Percentiles rank a stretch among this genome's conserved stretches.
Conservation (phyloP, 352 stramenopile species). For the Pythium graminicola region DNA sequence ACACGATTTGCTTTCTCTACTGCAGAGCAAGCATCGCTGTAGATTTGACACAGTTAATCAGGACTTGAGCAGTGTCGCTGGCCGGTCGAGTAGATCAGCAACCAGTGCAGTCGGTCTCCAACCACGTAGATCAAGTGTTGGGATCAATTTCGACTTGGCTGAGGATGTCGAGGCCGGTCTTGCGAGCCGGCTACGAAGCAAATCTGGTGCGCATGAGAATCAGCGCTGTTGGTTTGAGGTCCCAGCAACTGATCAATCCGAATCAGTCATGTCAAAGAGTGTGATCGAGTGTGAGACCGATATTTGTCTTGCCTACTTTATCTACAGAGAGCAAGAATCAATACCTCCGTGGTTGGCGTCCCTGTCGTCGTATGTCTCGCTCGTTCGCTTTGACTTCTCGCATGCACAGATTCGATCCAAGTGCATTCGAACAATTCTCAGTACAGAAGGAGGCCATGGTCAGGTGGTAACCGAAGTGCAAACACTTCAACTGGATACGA, state of each 20-base stretch:
- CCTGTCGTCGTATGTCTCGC: conserved; percentile 33
- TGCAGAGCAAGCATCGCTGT: conserved; percentile 39
- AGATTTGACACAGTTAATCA: conserved; percentile 45
- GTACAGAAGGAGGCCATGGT: conserved; percentile 21
- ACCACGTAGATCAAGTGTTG: conserved; percentile 15
- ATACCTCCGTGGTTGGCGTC: conserved; percentile 34
- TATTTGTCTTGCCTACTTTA: conserved; percentile 37
- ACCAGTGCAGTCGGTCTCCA: background rate
- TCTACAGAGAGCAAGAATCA: conserved; percentile 32
- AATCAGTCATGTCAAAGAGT: background rate
- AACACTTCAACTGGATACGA: conserved; percentile 35
- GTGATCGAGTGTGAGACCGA: conserved; percentile 38
- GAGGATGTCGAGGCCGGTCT: background rate
- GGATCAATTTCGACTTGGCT: conserved; percentile 1
- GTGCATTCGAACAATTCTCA: conserved; percentile 28
- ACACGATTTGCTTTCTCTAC: conserved; percentile 28
- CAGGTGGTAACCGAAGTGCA: conserved; percentile 46
- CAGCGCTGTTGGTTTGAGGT: conserved; percentile 37
- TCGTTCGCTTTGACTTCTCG: conserved; percentile 46
- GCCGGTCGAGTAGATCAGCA: background rate
- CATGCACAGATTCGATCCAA: conserved; percentile 27
- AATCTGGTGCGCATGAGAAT: conserved; percentile 3
- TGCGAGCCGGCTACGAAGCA: background rate
- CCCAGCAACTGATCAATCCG: background rate
- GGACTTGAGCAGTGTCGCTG: conserved; percentile 27